Evolutionary conservation across 148 eudicot genomes (phyloP), one percentile per base, ranked within the genome.

Genomic region (Beta vulgaris): DNA sequence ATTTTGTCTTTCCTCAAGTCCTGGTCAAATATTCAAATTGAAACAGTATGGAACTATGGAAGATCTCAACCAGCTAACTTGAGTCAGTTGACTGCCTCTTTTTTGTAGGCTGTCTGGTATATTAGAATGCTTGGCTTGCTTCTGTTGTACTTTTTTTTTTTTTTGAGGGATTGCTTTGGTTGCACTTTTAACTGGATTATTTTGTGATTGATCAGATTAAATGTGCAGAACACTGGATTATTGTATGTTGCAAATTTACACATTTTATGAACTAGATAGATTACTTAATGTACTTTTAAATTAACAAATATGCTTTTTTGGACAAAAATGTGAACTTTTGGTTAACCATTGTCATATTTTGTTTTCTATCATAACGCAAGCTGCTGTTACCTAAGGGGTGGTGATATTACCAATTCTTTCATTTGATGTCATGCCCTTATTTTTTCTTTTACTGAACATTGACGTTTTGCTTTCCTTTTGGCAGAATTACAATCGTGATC

Each of bases 401-500:
- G 10, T 63, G 62, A 25, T 35, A 4, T 7, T 18, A 5, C 2
- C 26, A 10, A 67, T 7, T 12, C 16, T 25, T 15, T 19, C 16
- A n/a, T 21, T 65, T 29, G 4, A 11, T 16, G 31, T 65, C 16
- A 21, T 39, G 48, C 40, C 34, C 5, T 6, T 34, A 32, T 19
- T 29, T 28, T 2, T 59, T 29, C 28, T 0, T 43, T 13, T 43
- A 19, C 48, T 25, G 53, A 67, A 46, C 57, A 4, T 36, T 72
- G 42, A 15, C 72, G 14, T 26, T 57, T 37, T n/a, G 29, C 74
- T 73, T 71, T 68, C 37, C 71, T 76, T 72, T 85, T 82, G 48
- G 68, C 98, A 93, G 98, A 87, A 80, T 28, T 93, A 93, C 94
- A 93, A 84, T 74, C 92, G 98, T 55, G 98, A 91, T 83, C 91